Conservation (phyloP, 148 eudicot species). For the Rhododendron griersonianum region DNA sequence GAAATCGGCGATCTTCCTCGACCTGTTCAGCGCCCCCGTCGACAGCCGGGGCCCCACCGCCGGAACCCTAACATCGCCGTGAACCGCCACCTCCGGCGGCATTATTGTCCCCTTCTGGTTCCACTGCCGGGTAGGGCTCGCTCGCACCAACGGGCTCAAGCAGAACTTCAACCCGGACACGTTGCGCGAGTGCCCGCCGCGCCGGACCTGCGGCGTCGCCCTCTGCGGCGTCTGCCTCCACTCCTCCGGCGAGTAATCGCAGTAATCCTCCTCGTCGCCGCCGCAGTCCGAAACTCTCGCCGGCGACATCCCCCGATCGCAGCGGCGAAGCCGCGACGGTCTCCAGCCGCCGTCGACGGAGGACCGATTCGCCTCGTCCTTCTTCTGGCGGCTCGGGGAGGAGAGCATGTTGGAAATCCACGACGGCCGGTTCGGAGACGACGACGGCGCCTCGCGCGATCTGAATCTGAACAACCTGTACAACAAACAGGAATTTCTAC, state of each 20-base stretch:
- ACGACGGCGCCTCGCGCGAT: slow-evolving; percentile 14
- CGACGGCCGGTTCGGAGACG: slow-evolving; percentile 30
- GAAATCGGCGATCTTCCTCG: slow-evolving; percentile 89
- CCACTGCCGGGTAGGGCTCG: slow-evolving; percentile 50
- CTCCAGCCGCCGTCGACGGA: slow-evolving; percentile 13
- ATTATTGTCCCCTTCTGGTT: slow-evolving; percentile 25
- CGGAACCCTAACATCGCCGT: slow-evolving; percentile 54
- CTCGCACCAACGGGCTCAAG: slow-evolving; percentile 57
- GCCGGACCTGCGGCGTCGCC: slow-evolving; percentile 4
- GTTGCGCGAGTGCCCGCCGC: slow-evolving; percentile 20
- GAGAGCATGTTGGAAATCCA: slow-evolving; percentile 25
- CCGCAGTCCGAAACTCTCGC: slow-evolving; percentile 36
- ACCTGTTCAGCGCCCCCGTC: slow-evolving; percentile 66
- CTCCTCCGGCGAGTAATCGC: slow-evolving; percentile 22
- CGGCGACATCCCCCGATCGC: slow-evolving; percentile 79
- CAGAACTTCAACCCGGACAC: slow-evolving; percentile 40
- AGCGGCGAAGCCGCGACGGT: neutral
- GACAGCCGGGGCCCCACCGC: slow-evolving; percentile 46
- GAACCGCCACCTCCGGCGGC: slow-evolving; percentile 20
- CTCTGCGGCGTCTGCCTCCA: slow-evolving; percentile 40
- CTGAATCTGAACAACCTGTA: slow-evolving; percentile 61
- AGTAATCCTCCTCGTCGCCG: slow-evolving; percentile 29
- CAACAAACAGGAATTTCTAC: slow-evolving; percentile 23
- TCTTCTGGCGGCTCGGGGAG: slow-evolving; percentile 11
- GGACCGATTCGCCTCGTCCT: slow-evolving; percentile 12